These are phyloP conservation scores for Paulinella micropora DNA, from an alignment of 78 protist species.

Conservation along the genomic window DNA sequence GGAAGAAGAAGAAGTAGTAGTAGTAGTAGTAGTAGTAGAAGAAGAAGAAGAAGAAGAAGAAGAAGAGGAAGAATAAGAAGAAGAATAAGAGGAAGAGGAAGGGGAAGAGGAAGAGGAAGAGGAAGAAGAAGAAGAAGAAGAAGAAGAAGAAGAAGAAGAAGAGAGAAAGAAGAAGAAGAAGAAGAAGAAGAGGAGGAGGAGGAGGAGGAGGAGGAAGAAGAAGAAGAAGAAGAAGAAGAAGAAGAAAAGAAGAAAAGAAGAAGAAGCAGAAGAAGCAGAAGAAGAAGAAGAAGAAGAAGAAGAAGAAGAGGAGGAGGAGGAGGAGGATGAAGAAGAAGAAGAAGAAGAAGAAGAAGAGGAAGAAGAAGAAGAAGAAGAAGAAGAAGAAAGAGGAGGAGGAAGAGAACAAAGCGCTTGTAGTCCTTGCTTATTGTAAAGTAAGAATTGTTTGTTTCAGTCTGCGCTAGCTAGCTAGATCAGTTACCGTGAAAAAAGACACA, in stretches of 20 bases:
- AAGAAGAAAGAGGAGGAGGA: background rate
- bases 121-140: background rate
- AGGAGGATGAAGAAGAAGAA: too few species aligned
- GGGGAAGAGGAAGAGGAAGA: background rate
- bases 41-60: background rate
- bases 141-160: background rate
- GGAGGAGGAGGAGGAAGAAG: background rate
- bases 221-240: background rate
- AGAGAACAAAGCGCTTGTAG: too few species aligned
- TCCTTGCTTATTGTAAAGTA: too few species aligned
- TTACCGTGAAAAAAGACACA: too few species aligned
- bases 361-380: background rate
- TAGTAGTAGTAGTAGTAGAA: background rate
- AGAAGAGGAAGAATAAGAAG: too few species aligned
- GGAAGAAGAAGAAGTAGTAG: background rate
- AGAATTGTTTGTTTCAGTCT: too few species aligned
- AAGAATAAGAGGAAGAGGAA: too few species aligned
- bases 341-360: background rate
- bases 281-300: background rate
- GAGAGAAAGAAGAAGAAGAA: background rate
- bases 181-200: background rate
- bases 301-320: background rate
- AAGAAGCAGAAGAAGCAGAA: too few species aligned
- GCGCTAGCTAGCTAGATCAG: too few species aligned
- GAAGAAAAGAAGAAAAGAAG: background rate